Evolutionary conservation across 2,329 filamentous ascomycete species (phyloP).

Genomic region (Allantophomopsis lycopodina): DNA sequence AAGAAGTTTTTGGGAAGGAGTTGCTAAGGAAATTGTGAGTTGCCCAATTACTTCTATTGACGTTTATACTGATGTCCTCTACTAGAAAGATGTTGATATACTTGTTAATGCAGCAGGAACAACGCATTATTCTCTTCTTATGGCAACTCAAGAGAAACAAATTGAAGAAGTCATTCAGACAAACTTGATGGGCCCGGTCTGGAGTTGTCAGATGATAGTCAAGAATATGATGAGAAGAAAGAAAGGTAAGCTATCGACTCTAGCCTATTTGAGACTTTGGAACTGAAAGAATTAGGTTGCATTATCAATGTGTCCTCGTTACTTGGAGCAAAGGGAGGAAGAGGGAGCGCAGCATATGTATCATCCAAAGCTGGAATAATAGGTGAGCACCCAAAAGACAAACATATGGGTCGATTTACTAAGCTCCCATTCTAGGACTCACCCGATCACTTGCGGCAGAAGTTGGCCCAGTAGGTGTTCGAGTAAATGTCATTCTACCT

Average conservation of each 20-base stretch:
- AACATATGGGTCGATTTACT: background rate
- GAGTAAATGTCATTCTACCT: constrained; percentile 70
- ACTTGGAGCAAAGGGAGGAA: constrained; percentile 53
- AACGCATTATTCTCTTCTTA: constrained; percentile 50
- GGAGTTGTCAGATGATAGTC: constrained; percentile 39
- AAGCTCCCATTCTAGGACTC: constrained; percentile 32
- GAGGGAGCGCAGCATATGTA: constrained; percentile 60
- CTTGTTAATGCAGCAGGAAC: constrained; percentile 74
- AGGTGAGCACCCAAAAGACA: constrained; percentile 28
- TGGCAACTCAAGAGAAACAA: constrained; percentile 31
- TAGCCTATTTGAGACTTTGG: background rate
- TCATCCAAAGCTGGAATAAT: constrained; percentile 72
- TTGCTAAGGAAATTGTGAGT: constrained; percentile 10
- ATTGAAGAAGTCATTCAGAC: constrained; percentile 48
- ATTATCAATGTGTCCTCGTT: constrained; percentile 77
- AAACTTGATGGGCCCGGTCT: constrained; percentile 56
- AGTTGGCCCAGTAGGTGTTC: constrained; percentile 43
- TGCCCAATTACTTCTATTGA: background rate
- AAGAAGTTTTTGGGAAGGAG: constrained; percentile 11
- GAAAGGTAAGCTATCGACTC: constrained; percentile 8
- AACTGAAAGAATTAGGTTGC: constrained; percentile 28
- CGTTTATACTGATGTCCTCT: background rate
- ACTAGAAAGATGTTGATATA: constrained; percentile 30
- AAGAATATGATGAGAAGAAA: constrained; percentile 30
- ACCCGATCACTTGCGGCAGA: constrained; percentile 54